A percentile compares a stretch with the other conserved stretches of the same genome.
Evolutionary conservation across 371 early-diverging fungal genomes (phyloP).

Genomic region (Mucor indicus): DNA sequence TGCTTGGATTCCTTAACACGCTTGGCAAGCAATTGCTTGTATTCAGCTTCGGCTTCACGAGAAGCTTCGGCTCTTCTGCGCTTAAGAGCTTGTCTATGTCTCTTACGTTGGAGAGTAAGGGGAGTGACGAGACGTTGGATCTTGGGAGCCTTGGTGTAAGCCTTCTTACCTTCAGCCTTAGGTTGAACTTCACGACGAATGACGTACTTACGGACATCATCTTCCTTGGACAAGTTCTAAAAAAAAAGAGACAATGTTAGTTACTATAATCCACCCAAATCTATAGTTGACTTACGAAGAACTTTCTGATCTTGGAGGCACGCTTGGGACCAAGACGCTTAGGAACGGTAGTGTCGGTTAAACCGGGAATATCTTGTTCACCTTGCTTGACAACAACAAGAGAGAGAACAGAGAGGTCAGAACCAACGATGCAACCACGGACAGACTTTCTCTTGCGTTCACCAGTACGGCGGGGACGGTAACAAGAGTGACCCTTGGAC

Average conservation of each 20-base stretch:
- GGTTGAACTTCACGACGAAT: constrained; percentile 94
- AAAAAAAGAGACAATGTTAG: not conserved
- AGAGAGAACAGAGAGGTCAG: constrained; percentile 93
- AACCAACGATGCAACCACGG: constrained; percentile 97
- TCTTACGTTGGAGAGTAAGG: constrained; percentile 92
- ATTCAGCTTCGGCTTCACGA: constrained; percentile 86
- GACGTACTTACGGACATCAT: constrained; percentile 98
- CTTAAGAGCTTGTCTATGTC: constrained; percentile 85
- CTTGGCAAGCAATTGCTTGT: constrained; percentile 89
- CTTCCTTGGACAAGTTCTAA: constrained; percentile 85
- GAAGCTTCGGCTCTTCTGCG: constrained; percentile 70
- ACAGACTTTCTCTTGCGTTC: constrained; percentile 99
- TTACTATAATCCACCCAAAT: not conserved
- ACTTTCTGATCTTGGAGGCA: constrained; percentile 96
- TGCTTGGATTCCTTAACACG: constrained; percentile 88
- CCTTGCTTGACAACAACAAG: constrained; percentile 97
- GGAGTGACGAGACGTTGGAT: constrained; percentile 99
- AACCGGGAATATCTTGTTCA: constrained; percentile 91
- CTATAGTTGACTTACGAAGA: constrained; percentile 68
- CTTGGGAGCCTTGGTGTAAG: constrained; percentile 92
- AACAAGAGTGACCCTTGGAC: constrained; percentile 98
- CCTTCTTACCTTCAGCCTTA: constrained; percentile 88
- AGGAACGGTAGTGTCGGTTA: constrained; percentile 92
- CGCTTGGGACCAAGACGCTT: constrained; percentile 99
- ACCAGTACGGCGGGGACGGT: constrained; percentile 97